These are phyloP conservation scores for Aspergillus intermedius DNA, from an alignment of 2,329 filamentous ascomycete genomes.

Conservation along the genomic window DNA sequence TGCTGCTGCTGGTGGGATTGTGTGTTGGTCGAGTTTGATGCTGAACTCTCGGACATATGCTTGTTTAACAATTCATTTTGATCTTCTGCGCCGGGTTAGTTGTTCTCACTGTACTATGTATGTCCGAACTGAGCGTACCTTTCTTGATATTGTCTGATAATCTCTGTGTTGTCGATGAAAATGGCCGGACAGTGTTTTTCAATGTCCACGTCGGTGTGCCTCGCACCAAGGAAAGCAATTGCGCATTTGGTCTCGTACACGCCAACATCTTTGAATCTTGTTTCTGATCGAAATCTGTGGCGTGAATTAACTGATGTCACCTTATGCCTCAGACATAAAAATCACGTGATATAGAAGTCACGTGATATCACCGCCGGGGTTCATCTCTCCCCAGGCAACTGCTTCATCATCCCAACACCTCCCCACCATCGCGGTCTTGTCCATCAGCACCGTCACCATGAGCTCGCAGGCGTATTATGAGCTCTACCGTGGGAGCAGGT, in stretches of 20 bases:
- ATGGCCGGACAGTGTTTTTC: not conserved
- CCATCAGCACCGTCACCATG: conserved; percentile 30
- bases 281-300: not conserved
- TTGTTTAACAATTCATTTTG: not conserved
- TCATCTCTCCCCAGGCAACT: not conserved
- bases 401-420: not conserved
- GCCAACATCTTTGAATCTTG: not conserved
- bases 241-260: not conserved
- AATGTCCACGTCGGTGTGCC: not conserved
- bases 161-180: not conserved
- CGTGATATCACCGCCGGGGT: not conserved
- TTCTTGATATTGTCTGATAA: not conserved
- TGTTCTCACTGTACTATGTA: not conserved
- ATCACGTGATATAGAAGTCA: not conserved
- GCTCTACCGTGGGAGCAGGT: conserved; percentile 98
- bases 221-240: not conserved
- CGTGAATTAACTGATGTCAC: not conserved
- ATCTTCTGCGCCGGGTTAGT: not conserved
- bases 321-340: not conserved
- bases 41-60: not conserved
- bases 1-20: conserved; percentile 2
- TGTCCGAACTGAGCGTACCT: not conserved
- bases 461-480: conserved; percentile 67
- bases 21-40: not conserved
- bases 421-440: not conserved